Evolutionary conservation across 2,329 filamentous ascomycete genomes (phyloP).

Genomic region (Epichloe sp.): DNA sequence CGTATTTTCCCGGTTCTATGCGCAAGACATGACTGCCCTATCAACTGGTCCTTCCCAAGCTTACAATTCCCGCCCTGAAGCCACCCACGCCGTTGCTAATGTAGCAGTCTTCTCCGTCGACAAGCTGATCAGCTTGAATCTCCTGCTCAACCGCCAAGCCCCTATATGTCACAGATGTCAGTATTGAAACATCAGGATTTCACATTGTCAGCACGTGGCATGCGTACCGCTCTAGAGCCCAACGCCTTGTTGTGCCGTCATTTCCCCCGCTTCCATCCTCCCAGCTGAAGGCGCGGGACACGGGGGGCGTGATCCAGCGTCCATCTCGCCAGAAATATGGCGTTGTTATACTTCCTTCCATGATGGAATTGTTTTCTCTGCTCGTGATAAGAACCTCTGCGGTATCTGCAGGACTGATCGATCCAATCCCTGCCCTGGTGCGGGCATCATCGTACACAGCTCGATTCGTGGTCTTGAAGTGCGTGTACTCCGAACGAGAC

Average conservation of each 20-base stretch:
- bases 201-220: neutral
- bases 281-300: slow-evolving; percentile 28
- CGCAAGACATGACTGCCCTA: neutral
- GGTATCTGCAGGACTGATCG: slow-evolving; percentile 34
- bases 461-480: slow-evolving; percentile 73
- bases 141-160: slow-evolving; percentile 52
- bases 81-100: slow-evolving; percentile 80
- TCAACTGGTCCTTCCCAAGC: slow-evolving; percentile 9
- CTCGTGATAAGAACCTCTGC: slow-evolving; percentile 70
- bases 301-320: slow-evolving; percentile 68
- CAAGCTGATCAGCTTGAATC: slow-evolving; percentile 45
- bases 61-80: slow-evolving; percentile 44
- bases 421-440: slow-evolving; percentile 40
- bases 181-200: neutral
- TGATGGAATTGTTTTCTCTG: slow-evolving; percentile 45
- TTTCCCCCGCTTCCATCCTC: slow-evolving; percentile 57
- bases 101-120: slow-evolving; percentile 69
- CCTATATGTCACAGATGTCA: slow-evolving; percentile 16
- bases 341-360: slow-evolving; percentile 76
- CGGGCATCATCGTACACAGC: slow-evolving; percentile 60
- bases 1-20: neutral
- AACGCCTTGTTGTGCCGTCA: slow-evolving; percentile 67
- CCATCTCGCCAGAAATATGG: slow-evolving; percentile 65
- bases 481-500: slow-evolving; percentile 50
- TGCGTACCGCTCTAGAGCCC: slow-evolving; percentile 57